These are phyloP conservation scores for Byssoonygena ceratinophila DNA, from an alignment of 2,329 filamentous ascomycete genomes.

Conservation along the genomic window DNA sequence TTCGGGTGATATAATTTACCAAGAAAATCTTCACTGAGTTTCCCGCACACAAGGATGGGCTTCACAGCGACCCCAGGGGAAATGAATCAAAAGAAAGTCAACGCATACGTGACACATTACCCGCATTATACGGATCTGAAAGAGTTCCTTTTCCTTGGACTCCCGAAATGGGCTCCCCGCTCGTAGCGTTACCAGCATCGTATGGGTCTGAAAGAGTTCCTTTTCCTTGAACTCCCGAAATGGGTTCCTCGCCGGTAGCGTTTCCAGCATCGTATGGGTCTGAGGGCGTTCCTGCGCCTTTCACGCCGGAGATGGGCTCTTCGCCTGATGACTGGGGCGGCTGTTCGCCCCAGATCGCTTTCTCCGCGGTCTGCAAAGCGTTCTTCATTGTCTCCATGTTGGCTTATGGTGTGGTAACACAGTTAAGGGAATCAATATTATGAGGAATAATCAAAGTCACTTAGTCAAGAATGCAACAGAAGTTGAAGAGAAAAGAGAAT, in stretches of 20 bases:
- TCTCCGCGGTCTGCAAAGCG: slow-evolving; percentile 41
- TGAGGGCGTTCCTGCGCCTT: slow-evolving; percentile 21
- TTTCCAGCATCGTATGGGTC: slow-evolving; percentile 73
- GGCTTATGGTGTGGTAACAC: no score
- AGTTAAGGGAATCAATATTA: no score
- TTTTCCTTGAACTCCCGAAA: slow-evolving; percentile 59
- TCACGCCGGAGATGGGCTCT: slow-evolving; percentile 63
- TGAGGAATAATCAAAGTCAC: no score
- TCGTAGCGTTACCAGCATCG: slow-evolving; percentile 56
- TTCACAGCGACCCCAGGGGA: not conserved
- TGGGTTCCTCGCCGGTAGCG: slow-evolving; percentile 47
- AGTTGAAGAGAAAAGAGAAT: no score
- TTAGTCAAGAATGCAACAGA: no score
- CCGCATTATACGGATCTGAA: slow-evolving; percentile 67
- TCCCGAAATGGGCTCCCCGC: slow-evolving; percentile 61
- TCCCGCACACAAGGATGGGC: not conserved
- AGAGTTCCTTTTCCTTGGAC: slow-evolving; percentile 54
- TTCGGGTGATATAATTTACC: not conserved
- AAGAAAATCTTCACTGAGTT: not conserved
- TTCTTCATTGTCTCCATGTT: slow-evolving; percentile 56
- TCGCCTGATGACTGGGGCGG: slow-evolving; percentile 26
- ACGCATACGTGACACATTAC: slow-evolving; percentile 54
- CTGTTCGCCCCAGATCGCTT: slow-evolving; percentile 41
- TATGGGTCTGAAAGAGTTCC: slow-evolving; percentile 61
- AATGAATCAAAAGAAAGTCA: not conserved